These are phyloP conservation scores for Pythium aristosporum DNA, from an alignment of 352 stramenopile genomes.

Conservation along the genomic window DNA sequence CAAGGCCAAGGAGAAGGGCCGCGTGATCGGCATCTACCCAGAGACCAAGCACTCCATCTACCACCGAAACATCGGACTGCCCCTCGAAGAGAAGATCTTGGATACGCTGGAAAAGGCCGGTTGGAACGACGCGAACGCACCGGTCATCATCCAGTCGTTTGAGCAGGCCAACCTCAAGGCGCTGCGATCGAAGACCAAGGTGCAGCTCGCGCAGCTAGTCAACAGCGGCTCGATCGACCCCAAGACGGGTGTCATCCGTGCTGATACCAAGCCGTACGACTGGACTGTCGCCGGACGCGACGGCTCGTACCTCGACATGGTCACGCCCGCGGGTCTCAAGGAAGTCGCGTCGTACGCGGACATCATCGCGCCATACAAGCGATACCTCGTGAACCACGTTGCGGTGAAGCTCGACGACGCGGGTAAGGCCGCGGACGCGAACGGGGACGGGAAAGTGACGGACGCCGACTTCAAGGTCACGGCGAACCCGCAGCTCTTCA, in stretches of 20 bases:
- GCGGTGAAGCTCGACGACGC: slow-evolving; percentile 40
- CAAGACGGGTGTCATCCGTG: slow-evolving; percentile 50
- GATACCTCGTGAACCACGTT: slow-evolving; percentile 62
- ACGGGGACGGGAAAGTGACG: slow-evolving; percentile 57
- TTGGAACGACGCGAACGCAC: slow-evolving; percentile 65
- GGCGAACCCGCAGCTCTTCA: slow-evolving; percentile 41
- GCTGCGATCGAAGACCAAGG: slow-evolving; percentile 57
- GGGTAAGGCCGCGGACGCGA: slow-evolving; percentile 51
- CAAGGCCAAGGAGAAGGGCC: slow-evolving; percentile 56
- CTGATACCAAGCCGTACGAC: slow-evolving; percentile 62
- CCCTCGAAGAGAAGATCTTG: slow-evolving; percentile 79
- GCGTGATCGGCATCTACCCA: slow-evolving; percentile 81
- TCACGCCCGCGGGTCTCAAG: slow-evolving; percentile 53
- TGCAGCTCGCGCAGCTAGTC: slow-evolving; percentile 84
- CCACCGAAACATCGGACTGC: slow-evolving; percentile 61
- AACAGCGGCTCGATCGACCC: slow-evolving; percentile 55
- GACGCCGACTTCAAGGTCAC: slow-evolving; percentile 64
- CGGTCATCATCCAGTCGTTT: slow-evolving; percentile 77
- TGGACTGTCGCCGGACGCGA: slow-evolving; percentile 57
- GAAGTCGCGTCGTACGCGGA: slow-evolving; percentile 69
- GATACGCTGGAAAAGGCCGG: slow-evolving; percentile 60
- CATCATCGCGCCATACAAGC: slow-evolving; percentile 81
- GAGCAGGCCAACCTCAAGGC: slow-evolving; percentile 72
- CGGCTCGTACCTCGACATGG: slow-evolving; percentile 51
- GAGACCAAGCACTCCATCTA: slow-evolving; percentile 89